Evolutionary conservation across 148 eudicot species (phyloP).

Genomic region (Fagopyrum tataricum): DNA sequence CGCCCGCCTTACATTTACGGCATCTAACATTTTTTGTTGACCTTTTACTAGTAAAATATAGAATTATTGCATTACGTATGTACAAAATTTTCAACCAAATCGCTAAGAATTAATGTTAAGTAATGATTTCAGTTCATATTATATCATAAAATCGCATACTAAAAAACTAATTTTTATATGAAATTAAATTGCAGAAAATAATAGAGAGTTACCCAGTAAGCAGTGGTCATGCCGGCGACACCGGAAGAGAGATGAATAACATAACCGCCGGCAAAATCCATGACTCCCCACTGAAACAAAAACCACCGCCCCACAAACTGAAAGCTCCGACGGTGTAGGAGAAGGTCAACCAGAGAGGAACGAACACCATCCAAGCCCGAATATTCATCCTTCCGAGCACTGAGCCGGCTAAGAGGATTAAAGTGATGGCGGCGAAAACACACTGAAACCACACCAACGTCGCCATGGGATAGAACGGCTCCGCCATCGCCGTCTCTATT

Average conservation of each 20-base stretch:
- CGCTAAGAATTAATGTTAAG: too few relatives aligned
- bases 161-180: too few relatives aligned
- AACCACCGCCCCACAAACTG: conserved; percentile 66
- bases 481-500: conserved; percentile 18
- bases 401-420: conserved; percentile 54
- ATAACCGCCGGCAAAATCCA: conserved; percentile 67
- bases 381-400: conserved; percentile 61
- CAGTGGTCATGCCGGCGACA: conserved; percentile 60
- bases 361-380: conserved; percentile 75
- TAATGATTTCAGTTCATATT: too few relatives aligned
- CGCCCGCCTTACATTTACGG: too few relatives aligned
- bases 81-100: too few relatives aligned
- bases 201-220: conserved; percentile 47
- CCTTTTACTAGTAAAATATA: too few relatives aligned
- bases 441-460: conserved; percentile 65
- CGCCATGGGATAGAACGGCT: conserved; percentile 45
- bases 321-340: conserved; percentile 65
- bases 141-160: too few relatives aligned
- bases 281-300: conserved; percentile 64
- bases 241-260: conserved; percentile 74
- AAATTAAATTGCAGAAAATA: not conserved
- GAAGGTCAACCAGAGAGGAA: conserved; percentile 62
- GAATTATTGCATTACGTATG: too few relatives aligned
- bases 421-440: conserved; percentile 50
- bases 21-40: too few relatives aligned